These are phyloP conservation scores for Knufia petricola DNA, from an alignment of 2,329 filamentous ascomycete genomes.

Conservation along the genomic window DNA sequence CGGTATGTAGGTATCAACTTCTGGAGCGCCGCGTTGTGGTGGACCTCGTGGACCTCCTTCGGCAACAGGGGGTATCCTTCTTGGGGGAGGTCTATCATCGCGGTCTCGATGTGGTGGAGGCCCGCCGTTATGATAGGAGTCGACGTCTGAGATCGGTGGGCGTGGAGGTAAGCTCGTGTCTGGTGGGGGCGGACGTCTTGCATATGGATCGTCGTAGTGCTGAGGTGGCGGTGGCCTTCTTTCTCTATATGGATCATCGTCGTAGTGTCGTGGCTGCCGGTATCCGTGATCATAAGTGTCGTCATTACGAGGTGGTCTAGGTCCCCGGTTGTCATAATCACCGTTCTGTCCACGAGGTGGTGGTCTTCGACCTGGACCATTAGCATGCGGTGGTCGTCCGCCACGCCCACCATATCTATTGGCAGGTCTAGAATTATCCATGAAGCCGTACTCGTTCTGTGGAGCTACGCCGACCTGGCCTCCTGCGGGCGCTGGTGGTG, in stretches of 20 bases:
- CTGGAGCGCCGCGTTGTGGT: conserved; percentile 9
- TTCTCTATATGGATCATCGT: conserved; percentile 9
- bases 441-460: conserved; percentile 47
- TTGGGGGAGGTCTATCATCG: conserved; percentile 17
- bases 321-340: conserved; percentile 15
- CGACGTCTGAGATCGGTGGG: conserved; percentile 14
- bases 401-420: conserved; percentile 29
- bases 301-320: conserved; percentile 15
- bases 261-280: conserved; percentile 14
- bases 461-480: conserved; percentile 72
- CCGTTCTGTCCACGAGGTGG: conserved; percentile 14
- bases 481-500: conserved; percentile 79
- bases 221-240: conserved; percentile 8
- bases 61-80: conserved; percentile 12
- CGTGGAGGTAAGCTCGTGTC: conserved; percentile 17
- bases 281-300: conserved; percentile 16
- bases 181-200: conserved; percentile 14
- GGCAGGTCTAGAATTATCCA: conserved; percentile 27
- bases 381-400: conserved; percentile 26
- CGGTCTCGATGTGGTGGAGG: conserved; percentile 16
- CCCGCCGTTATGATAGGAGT: conserved; percentile 14
- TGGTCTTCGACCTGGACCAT: conserved; percentile 21
- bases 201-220: conserved; percentile 18
- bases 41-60: conserved; percentile 6
- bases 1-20: conserved; percentile 23